Conservation (phyloP, 139 green algal species). For the Picochlorum sp. region DNA sequence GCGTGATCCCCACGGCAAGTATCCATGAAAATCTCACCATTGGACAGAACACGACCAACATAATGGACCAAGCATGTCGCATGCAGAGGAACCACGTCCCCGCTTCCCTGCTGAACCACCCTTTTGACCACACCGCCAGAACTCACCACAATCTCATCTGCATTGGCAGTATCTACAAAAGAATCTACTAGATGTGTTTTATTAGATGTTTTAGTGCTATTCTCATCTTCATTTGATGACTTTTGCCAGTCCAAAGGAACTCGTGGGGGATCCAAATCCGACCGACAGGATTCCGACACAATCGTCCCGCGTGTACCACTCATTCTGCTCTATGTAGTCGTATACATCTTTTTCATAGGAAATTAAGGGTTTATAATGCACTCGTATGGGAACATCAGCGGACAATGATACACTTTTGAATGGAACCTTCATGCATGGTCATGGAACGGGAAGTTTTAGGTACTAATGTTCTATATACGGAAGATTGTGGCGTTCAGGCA, state of each 20-base stretch:
- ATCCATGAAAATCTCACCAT: constrained; percentile 56
- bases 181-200: constrained; percentile 12
- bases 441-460: no score
- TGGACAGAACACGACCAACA: constrained; percentile 26
- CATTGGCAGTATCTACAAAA: constrained; percentile 34
- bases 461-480: no score
- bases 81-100: constrained; percentile 35
- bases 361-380: no score
- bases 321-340: no score
- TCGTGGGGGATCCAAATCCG: no score
- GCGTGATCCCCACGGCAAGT: constrained; percentile 30
- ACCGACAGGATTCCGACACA: no score
- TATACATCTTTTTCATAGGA: no score
- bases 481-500: no score
- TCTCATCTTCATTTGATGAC: background rate
- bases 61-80: constrained; percentile 65
- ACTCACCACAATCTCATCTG: background rate
- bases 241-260: background rate
- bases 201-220: background rate
- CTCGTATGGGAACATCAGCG: no score
- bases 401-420: no score
- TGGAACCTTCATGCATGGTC: no score
- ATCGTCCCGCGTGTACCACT: no score
- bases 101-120: constrained; percentile 28
- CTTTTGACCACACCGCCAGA: constrained; percentile 30